Percentiles rank a stretch among this genome's conserved stretches.
Evolutionary conservation across 2,329 filamentous ascomycete species (phyloP).

Genomic region (Ploettnerulaceae sp.): DNA sequence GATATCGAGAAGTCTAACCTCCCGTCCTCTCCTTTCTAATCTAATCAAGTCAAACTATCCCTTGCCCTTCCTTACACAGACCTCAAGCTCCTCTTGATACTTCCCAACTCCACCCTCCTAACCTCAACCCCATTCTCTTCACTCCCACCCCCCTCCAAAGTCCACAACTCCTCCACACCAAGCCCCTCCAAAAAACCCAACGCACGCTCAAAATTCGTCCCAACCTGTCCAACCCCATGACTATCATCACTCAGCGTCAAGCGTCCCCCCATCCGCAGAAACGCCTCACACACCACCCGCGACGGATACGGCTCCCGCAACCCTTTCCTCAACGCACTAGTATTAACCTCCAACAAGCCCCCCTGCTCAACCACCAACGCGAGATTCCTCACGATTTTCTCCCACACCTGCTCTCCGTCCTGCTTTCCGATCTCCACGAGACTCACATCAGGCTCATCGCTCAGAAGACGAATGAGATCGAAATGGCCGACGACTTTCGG

Average conservation of each 20-base stretch:
- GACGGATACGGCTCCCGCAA: conserved; percentile 86
- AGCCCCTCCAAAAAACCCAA: conserved; percentile 65
- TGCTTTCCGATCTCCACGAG: conserved; percentile 46
- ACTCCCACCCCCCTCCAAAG: conserved; percentile 17
- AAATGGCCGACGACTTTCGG: conserved; percentile 90
- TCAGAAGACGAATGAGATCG: conserved; percentile 81
- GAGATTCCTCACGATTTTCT: conserved; percentile 68
- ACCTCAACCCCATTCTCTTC: conserved; percentile 5
- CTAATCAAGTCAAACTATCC: neutral
- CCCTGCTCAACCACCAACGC: conserved; percentile 65
- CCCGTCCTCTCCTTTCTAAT: neutral
- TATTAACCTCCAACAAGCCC: conserved; percentile 86
- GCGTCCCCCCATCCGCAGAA: conserved; percentile 65
- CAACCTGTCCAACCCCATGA: conserved; percentile 81
- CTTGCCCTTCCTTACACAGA: too few species aligned
- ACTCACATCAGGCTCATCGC: conserved; percentile 59
- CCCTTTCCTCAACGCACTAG: conserved; percentile 80
- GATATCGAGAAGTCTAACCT: neutral
- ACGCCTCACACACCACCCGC: conserved; percentile 71
- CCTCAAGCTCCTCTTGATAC: conserved; percentile 27
- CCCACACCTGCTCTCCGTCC: conserved; percentile 70
- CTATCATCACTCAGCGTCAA: conserved; percentile 96
- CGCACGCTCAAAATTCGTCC: conserved; percentile 72
- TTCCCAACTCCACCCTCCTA: conserved; percentile 18
- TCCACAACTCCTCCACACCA: conserved; percentile 56